Conservation (phyloP, 1,284 basidiomycete species). For the Irpex sp. region DNA sequence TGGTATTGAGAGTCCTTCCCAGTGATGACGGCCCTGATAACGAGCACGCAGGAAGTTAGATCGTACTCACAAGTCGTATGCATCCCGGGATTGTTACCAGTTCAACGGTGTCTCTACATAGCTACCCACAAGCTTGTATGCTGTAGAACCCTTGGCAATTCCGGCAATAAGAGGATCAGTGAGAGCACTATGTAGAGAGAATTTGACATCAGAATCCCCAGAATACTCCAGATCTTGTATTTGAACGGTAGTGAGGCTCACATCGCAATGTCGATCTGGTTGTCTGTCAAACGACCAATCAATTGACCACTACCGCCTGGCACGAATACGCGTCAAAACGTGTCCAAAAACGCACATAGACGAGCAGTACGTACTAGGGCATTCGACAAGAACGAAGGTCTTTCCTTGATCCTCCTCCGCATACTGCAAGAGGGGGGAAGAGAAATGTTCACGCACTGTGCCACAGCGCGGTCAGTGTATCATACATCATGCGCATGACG, state of each 20-base stretch:
- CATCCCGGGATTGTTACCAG: slow-evolving; percentile 47
- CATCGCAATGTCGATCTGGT: slow-evolving; percentile 90
- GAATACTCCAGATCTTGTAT: neutral
- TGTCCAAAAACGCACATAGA: too few species aligned
- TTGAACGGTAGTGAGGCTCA: slow-evolving; percentile 21
- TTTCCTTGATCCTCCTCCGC: slow-evolving; percentile 57
- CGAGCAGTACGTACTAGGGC: slow-evolving; percentile 54
- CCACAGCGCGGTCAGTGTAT: too few species aligned
- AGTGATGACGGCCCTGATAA: slow-evolving; percentile 82
- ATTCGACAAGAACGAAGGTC: slow-evolving; percentile 83
- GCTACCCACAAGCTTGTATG: slow-evolving; percentile 90
- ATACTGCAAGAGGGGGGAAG: slow-evolving; percentile 81
- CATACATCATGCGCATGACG: too few species aligned
- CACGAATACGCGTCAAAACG: neutral
- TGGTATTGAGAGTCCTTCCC: slow-evolving; percentile 75
- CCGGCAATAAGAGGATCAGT: slow-evolving; percentile 94
- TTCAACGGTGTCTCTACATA: slow-evolving; percentile 87
- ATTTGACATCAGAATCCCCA: neutral
- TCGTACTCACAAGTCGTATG: slow-evolving; percentile 12
- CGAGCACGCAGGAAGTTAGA: neutral
- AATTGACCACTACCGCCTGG: slow-evolving; percentile 85
- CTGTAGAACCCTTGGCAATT: slow-evolving; percentile 80
- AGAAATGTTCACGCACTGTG: slow-evolving; percentile 85
- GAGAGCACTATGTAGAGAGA: slow-evolving; percentile 61
- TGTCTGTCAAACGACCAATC: slow-evolving; percentile 74